Evolutionary conservation across 768 basidiomycete species (phyloP).

Genomic region (Suillus hirtellus): DNA sequence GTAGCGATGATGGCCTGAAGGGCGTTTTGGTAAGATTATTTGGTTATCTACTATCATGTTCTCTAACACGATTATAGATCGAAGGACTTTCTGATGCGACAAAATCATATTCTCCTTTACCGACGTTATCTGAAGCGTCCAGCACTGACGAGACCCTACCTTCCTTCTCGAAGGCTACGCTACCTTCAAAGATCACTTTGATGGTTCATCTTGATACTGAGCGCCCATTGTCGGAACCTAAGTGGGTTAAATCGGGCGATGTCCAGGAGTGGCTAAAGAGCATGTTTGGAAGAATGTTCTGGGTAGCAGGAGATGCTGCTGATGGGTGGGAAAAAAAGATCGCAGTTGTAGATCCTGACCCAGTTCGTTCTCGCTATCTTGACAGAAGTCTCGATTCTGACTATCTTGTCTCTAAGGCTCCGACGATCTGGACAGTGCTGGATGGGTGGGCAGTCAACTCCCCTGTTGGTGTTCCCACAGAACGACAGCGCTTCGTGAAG

Average conservation of each 20-base stretch:
- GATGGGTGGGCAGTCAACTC: constrained; percentile 91
- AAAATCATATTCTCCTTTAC: constrained; percentile 67
- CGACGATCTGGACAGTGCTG: constrained; percentile 87
- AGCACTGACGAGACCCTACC: constrained; percentile 68
- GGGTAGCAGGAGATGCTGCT: constrained; percentile 80
- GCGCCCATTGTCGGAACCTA: constrained; percentile 90
- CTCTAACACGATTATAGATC: constrained; percentile 46
- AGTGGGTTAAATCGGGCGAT: constrained; percentile 95
- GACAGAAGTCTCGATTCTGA: constrained; percentile 1
- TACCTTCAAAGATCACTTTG: constrained; percentile 62
- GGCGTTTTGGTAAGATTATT: constrained; percentile 67
- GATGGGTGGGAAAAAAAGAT: constrained; percentile 96
- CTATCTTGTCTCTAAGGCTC: constrained; percentile 54
- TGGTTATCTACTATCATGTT: constrained; percentile 11
- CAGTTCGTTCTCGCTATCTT: constrained; percentile 54
- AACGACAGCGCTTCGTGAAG: constrained; percentile 85
- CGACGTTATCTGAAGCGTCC: constrained; percentile 40
- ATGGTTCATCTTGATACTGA: constrained; percentile 81
- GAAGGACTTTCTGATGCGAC: constrained; percentile 73
- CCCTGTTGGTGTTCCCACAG: constrained; percentile 67
- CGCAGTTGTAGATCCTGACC: constrained; percentile 89
- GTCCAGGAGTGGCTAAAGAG: constrained; percentile 91
- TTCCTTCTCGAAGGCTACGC: constrained; percentile 57
- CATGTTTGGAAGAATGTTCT: constrained; percentile 87
- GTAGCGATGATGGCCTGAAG: constrained; percentile 57